Evolutionary conservation across 805 yeast genomes (phyloP), one percentile per base, ranked within the genome.

Genomic region (Nadsonia fulvescens): DNA sequence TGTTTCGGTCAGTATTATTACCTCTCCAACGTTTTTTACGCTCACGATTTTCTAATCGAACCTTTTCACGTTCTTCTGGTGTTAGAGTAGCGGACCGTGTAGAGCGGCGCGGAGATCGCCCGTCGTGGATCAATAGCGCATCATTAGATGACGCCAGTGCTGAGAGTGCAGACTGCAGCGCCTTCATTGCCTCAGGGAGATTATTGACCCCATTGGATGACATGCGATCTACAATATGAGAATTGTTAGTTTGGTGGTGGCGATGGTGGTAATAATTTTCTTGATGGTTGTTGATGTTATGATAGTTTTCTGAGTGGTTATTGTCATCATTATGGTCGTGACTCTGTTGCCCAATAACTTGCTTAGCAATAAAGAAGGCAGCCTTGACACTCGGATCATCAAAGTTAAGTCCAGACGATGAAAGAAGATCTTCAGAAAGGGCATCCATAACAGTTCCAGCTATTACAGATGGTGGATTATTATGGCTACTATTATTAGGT

Each of bases 1-100:
- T 73, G 47, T 83, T 83, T 36, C 89, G 60, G 32, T 73, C 73
- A 6, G 66, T 63, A 43, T 86, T 81, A 14, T 66, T 70, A 36
- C 70, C 83, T 40, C 93, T 59, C 93, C 93, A 79, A 37, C 66
- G 63, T 51, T 75, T 71, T 52, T 79, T 79, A 12, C 93, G 55
- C 28, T 70, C 77, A 24, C 92, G 55, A 40, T 79, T 79, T 24
- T 70, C 83, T 14, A 61, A 38, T 25, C 82, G 52, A 7, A 70
- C 54, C 33, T 66, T 61, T 39, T 72, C 79, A 33, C 61, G 61
- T 24, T 54, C 57, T 21, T 41, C 51, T 10, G 45, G 46, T 2
- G 50, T 36, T 6, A 39, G 31, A 14, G 22, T 35, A 12, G 16
- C 21, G 6, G 20, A 22, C 22, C 21, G 25, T 17, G 22, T 22